phyloP scores from a whole-genome alignment of 371 early-diverging fungal species.

The Funneliformis caledonium region DNA sequence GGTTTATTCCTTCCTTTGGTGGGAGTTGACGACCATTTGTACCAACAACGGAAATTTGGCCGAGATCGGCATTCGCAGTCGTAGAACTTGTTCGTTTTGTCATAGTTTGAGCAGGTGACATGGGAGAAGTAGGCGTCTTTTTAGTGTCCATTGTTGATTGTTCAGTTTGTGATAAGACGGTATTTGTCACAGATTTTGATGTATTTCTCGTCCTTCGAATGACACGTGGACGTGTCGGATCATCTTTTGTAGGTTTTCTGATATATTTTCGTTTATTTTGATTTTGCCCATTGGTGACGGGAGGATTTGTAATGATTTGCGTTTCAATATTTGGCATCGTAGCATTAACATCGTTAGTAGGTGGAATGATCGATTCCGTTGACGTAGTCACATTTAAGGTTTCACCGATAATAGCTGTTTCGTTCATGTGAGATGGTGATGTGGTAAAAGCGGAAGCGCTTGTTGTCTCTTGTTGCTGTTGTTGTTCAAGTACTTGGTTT shows the following conservation, averaged over 20 bases:
- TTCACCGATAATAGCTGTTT: not conserved
- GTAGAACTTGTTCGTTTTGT: not conserved
- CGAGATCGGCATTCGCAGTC: not conserved
- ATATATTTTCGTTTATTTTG: too few species aligned
- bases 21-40: constrained; percentile 3
- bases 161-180: not conserved
- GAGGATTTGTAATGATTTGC: too few species aligned
- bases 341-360: too few species aligned
- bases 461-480: not conserved
- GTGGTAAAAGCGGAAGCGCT: not conserved
- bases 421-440: too few species aligned
- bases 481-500: not conserved
- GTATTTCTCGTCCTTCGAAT: too few species aligned
- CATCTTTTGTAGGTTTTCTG: too few species aligned
- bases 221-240: too few species aligned
- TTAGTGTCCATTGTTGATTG: not conserved
- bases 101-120: not conserved
- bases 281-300: too few species aligned
- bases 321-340: too few species aligned
- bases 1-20: constrained; percentile 6
- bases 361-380: not conserved
- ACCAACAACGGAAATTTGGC: not conserved
- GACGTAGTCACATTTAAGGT: not conserved
- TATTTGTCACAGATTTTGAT: not conserved
- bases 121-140: not conserved